Percentiles rank a stretch among this genome's conserved stretches.
These are phyloP conservation scores for Dioscorea zingiberensis DNA, from an alignment of 106 monocot species.

Conservation along the genomic window DNA sequence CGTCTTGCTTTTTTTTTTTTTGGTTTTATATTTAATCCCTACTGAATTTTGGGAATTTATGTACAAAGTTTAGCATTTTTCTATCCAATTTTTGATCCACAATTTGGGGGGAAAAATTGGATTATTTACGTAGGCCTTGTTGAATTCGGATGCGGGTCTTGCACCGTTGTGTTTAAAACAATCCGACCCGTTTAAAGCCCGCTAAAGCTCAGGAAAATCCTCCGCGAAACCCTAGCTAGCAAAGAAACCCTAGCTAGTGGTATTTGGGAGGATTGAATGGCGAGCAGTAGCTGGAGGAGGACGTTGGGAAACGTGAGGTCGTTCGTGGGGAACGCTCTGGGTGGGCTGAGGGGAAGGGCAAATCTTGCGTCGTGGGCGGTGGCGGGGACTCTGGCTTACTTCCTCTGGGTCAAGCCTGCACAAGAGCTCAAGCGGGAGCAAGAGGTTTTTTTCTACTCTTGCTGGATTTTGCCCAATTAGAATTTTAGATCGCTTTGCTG, in stretches of 20 bases:
- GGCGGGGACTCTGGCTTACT: conserved; percentile 87
- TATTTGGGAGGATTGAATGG: conserved; percentile 9
- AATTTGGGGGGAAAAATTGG: no score
- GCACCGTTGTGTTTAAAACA: no score
- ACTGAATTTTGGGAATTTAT: no score
- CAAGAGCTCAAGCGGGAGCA: conserved; percentile 72
- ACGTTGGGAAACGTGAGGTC: conserved; percentile 64
- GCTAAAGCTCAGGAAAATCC: background rate
- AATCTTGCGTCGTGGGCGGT: conserved; percentile 90
- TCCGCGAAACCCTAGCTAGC: background rate
- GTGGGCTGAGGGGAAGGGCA: conserved; percentile 73
- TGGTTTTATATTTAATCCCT: no score
- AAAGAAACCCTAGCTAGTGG: background rate
- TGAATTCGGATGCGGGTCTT: no score
- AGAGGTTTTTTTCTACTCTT: no score
- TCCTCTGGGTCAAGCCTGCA: conserved; percentile 85
- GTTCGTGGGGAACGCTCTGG: conserved; percentile 72
- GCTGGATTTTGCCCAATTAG: background rate
- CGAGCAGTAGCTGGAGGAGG: conserved; percentile 46
- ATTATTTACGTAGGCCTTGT: no score
- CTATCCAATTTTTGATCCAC: no score
- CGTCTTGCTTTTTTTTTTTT: no score
- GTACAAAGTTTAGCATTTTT: no score
- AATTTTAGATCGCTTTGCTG: no score
- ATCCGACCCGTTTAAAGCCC: no score